Base-by-base conservation (phyloP, 1,284 basidiomycete genomes). In the Cryptococcus depauperatus region DNA sequence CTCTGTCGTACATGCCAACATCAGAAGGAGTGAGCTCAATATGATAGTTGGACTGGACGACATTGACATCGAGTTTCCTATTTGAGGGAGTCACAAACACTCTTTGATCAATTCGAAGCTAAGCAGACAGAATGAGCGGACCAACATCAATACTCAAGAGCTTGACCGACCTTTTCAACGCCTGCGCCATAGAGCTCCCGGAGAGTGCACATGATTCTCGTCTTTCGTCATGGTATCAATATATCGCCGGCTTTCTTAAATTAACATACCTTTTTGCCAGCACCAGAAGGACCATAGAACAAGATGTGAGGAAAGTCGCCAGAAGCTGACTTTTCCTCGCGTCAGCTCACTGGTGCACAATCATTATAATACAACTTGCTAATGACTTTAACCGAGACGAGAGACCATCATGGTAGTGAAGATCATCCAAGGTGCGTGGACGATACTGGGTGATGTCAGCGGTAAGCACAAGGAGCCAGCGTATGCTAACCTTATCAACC, bases 101-200 rank as follows among this genome's bases (percentile, higher is more conserved):
- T 46, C 93, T 77, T 76, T 99, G 95, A 70, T 99, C 93, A 48
- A 99, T 96, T 76, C 96, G 93, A 47, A 98, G 78, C 92, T 96
- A 43, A 6, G 23, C 11, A 14, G n/a, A 27, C 7, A 16, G 19
- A 30, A 30, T 30, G 29, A n/a, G 19, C 6, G 32, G 6, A 33
- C n/a, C 28, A 30, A 30, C n/a, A n/a, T 30, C 35, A 21, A 37
- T 22, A 37, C 16, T 10, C 10, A 13, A 25, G 8, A 37, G 9
- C 43, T 23, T 23, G 23, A 16, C 70, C 38, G 50, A 87, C 90
- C 77, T 95, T 96, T 68, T 96, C 91, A 0, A 85, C 89, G 4
- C 90, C 89, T 34, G 82, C 77, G 2, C 93, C 95, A 70, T 91
- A 99, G 35, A 98, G 72, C 62, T 96, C 84, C 54, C 85, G 76